A percentile compares a stretch with the other conserved stretches of the same genome.
Conservation (phyloP, 2,329 filamentous ascomycete species). For the Onygenales sp. region DNA sequence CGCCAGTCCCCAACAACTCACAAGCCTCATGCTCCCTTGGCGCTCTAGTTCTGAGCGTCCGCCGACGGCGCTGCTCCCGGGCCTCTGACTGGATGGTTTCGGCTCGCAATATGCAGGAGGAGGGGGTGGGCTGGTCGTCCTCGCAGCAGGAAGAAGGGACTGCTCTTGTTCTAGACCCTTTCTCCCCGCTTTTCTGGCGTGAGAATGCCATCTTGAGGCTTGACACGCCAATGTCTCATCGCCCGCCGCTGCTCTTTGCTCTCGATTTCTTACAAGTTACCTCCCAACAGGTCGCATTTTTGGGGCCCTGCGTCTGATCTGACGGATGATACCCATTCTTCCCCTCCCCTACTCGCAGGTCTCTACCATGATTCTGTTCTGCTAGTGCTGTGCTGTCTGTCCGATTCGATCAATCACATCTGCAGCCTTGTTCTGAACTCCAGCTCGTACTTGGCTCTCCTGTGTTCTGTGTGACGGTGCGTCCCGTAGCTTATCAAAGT, state of each 20-base stretch:
- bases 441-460: background rate
- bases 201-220: background rate
- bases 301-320: background rate
- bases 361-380: background rate
- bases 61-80: slow-evolving; percentile 2
- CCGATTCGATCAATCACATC: slow-evolving; percentile 10
- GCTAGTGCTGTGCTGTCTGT: background rate
- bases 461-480: background rate
- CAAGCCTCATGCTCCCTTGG: slow-evolving; percentile 1
- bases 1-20: background rate
- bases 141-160: slow-evolving; percentile 2
- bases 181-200: slow-evolving; percentile 5
- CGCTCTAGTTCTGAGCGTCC: background rate
- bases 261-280: background rate
- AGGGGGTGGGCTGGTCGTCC: slow-evolving; percentile 3
- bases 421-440: slow-evolving; percentile 2
- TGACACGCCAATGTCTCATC: background rate
- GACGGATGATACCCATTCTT: background rate
- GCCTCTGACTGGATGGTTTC: slow-evolving; percentile 6
- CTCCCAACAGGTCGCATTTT: background rate
- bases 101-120: slow-evolving; percentile 5
- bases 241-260: background rate
- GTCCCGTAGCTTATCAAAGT: background rate
- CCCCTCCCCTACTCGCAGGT: background rate
- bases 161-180: slow-evolving; percentile 8